Base-by-base conservation (phyloP, 768 basidiomycete genomes). In the Rhodotorula paludigena region DNA sequence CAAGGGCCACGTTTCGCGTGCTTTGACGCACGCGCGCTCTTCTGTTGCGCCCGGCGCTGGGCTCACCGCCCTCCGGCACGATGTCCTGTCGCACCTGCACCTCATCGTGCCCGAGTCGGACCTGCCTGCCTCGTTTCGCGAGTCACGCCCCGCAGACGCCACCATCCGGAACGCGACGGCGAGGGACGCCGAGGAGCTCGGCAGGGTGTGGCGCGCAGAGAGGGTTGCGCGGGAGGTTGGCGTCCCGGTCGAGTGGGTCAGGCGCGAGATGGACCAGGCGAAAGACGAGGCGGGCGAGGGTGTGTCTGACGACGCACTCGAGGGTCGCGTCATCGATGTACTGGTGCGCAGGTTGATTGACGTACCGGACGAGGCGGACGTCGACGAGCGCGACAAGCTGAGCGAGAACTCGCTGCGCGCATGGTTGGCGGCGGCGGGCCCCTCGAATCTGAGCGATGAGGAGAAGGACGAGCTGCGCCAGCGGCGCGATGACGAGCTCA, bases 81-180 rank as follows among this genome's bases (percentile, higher is more conserved):
- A 90, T 0, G 85, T 85, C 58, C 86, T 92, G 52, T 89, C 92
- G 72, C 90, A 90, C 79, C 82, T 96, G 5, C 82, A 94, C 52
- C 81, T 94, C 30, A 85, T 89, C 73, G 76, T 89, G 10, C 88
- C 92, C 0, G 92, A 97, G 80, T 87, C 89, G 64, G 92, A 94
- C 73, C 82, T 96, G 9, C 93, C 93, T 0, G 57, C 60, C 14
- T 60, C 77, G 33, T 79, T 79, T 66, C 69, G 76, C 28, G 28
- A 51, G 6, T 38, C 59, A 7, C 48, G 57, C 21, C 69, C 69
- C 5, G 69, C 74, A 1, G 71, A 74, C 51, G 64, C 73, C 20
- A 71, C 58, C 23, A 68, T 73, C 33, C 49, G 72, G 16, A 70
- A 72, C 30, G 68, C 68, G 28, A 69, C 66, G 55, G 53, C 45